Base-by-base conservation (phyloP, 768 basidiomycete species). In the Lactarius hatsudake region DNA sequence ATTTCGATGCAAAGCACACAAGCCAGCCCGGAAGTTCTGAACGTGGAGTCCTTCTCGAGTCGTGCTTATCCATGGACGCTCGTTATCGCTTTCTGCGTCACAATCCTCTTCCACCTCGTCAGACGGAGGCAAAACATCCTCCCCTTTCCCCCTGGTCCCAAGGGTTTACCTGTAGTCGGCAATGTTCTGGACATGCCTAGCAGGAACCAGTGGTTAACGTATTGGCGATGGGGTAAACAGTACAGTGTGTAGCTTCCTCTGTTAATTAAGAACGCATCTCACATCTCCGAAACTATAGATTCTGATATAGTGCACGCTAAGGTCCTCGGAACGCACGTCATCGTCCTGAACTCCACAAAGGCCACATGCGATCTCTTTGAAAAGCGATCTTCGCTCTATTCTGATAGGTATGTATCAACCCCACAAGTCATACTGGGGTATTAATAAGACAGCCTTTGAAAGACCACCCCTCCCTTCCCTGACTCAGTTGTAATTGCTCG, bases 261-360 rank as follows among this genome's bases (percentile, higher is more conserved):
- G 12, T 5, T 59, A 10, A 18, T n/a, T 32, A 13, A 38, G 30
- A n/a, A 12, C 15, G 57, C 20, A 23, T 13, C 57, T 23, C 7
- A n/a, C 53, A 12, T 54, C 10, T n/a, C 26, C 3, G 57, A 23
- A 5, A 32, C 12, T 13, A 26, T 4, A 59, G 58, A 36, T 4
- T 65, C 64, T 1, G 65, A 66, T 45, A 15, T 66, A 38, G 56
- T 66, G n/a, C 65, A 66, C 15, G 30, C 48, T 30, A 30, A 18
- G 4, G 32, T 66, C 5, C 42, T 62, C 6, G 61, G 61, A 18
- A 62, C 60, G n/a, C 51, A 62, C 26, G 62, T 58, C 12, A 43
- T 66, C 13, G 40, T 66, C 15, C 13, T 66, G 42, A 66, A 62
- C 60, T 66, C 65, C 30, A 54, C 61, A 9, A 62, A 56, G 34